phyloP scores from a whole-genome alignment of 208 protist genomes.

The Crithidia thermophila region DNA sequence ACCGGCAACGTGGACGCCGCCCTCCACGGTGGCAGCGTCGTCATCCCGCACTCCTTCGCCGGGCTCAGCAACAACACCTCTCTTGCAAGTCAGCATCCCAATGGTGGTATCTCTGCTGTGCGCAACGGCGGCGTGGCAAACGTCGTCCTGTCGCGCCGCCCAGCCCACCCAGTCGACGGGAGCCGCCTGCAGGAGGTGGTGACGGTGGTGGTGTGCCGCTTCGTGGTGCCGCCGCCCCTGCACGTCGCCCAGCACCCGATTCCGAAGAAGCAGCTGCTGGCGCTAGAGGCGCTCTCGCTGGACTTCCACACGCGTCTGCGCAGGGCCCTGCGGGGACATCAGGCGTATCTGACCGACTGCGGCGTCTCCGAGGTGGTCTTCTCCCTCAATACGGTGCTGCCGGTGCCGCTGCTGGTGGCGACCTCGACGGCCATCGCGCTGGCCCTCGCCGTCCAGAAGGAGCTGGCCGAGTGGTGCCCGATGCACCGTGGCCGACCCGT shows the following conservation, averaged over 20 bases:
- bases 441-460: constrained; percentile 12
- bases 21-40: too few relatives aligned
- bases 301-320: constrained; percentile 27
- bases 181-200: constrained; percentile 23
- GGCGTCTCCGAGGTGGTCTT: constrained; percentile 28
- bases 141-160: constrained; percentile 10
- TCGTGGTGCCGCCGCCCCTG: constrained; percentile 8
- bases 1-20: too few relatives aligned
- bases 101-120: neutral
- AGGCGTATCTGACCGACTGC: constrained; percentile 22
- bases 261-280: constrained; percentile 3
- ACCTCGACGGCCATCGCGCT: constrained; percentile 17
- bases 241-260: neutral
- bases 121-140: neutral
- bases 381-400: constrained; percentile 25
- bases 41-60: too few relatives aligned
- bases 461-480: constrained; percentile 20
- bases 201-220: constrained; percentile 31
- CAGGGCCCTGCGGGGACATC: neutral
- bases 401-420: constrained; percentile 24
- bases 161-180: constrained; percentile 11
- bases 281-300: constrained; percentile 15
- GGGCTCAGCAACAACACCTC: too few relatives aligned
- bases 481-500: constrained; percentile 1
- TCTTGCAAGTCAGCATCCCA: too few relatives aligned